A percentile compares a stretch with the other conserved stretches of the same genome.
Conservation (phyloP, 202 grass and related monocot genomes). For the Saccharum hybrid region DNA sequence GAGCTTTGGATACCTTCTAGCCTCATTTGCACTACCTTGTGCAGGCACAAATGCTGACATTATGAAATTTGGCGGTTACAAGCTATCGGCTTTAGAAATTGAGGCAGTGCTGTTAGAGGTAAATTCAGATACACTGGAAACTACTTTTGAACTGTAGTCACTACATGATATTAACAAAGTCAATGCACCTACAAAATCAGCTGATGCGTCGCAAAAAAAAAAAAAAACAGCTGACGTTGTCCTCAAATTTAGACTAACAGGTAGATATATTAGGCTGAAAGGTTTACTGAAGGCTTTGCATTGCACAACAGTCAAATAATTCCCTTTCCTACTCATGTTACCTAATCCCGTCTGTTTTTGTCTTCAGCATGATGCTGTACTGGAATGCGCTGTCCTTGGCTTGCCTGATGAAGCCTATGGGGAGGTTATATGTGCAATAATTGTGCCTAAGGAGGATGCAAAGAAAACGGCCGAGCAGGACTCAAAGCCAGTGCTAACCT, state of each 20-base stretch:
- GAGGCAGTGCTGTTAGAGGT: conserved; percentile 88
- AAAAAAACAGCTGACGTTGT: not conserved
- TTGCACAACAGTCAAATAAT: not conserved
- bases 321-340: conserved; percentile 25
- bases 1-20: not conserved
- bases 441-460: conserved; percentile 69
- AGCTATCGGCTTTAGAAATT: conserved; percentile 96
- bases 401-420: conserved; percentile 86
- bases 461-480: conserved; percentile 59
- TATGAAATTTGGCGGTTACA: conserved; percentile 99
- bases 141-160: not conserved
- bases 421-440: conserved; percentile 80
- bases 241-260: not conserved
- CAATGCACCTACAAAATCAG: not conserved
- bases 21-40: conserved; percentile 36
- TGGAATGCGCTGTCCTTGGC: conserved; percentile 85
- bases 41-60: conserved; percentile 98
- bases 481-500: conserved; percentile 63
- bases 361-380: conserved; percentile 63
- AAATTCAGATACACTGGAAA: conserved; percentile 35
- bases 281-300: not conserved
- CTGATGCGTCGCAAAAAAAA: not conserved
- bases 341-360: conserved; percentile 36
- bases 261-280: conserved; percentile 23
- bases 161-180: conserved; percentile 19